These are phyloP conservation scores for Ganoderma multipileum DNA, from an alignment of 1,284 basidiomycete species.

Conservation along the genomic window DNA sequence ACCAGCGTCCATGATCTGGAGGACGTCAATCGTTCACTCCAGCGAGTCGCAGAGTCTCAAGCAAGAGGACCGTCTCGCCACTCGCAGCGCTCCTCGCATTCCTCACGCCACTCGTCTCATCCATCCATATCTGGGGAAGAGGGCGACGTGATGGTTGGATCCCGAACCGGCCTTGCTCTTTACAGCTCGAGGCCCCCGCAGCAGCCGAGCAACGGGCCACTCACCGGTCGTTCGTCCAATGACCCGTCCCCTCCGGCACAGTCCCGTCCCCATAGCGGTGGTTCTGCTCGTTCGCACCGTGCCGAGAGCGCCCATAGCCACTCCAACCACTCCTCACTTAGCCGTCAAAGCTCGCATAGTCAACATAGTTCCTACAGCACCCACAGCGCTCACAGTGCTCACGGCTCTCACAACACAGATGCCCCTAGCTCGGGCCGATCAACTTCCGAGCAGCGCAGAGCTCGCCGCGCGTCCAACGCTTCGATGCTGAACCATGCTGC, in stretches of 20 bases:
- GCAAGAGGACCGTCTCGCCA: slow-evolving; percentile 11
- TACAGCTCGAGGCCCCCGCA: slow-evolving; percentile 29
- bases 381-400: neutral
- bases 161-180: slow-evolving; percentile 30
- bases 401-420: neutral
- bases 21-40: slow-evolving; percentile 28
- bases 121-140: slow-evolving; percentile 23
- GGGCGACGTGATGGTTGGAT: slow-evolving; percentile 23
- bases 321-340: slow-evolving; percentile 8
- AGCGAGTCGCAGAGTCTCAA: slow-evolving; percentile 21
- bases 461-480: slow-evolving; percentile 22
- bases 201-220: slow-evolving; percentile 10
- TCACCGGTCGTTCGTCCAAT: slow-evolving; percentile 9
- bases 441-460: slow-evolving; percentile 8
- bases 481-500: slow-evolving; percentile 4
- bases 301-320: slow-evolving; percentile 23
- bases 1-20: slow-evolving; percentile 31
- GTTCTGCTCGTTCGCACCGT: slow-evolving; percentile 18
- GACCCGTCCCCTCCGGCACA: slow-evolving; percentile 15
- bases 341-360: slow-evolving; percentile 10
- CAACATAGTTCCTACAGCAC: slow-evolving; percentile 10
- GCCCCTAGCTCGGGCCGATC: slow-evolving; percentile 14
- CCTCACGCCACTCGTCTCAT: neutral
- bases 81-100: slow-evolving; percentile 24
- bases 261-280: slow-evolving; percentile 22